Evolutionary conservation across 1,284 basidiomycete species (phyloP).

Genomic region (Trichosporon ovoides): DNA sequence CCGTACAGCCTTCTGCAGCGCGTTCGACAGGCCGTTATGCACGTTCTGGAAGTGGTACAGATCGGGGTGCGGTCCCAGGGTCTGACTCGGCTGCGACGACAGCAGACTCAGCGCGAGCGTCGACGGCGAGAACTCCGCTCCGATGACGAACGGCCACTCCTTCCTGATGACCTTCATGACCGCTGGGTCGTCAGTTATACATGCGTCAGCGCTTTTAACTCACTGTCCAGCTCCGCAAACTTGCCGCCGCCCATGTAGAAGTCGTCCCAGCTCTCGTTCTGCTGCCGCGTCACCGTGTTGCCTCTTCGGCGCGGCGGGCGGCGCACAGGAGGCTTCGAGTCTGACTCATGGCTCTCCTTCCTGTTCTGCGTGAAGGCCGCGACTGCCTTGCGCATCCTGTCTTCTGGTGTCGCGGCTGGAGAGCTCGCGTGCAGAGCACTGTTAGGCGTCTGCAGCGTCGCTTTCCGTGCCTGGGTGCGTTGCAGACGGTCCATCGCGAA

Average conservation of each 20-base stretch:
- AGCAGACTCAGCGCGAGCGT: constrained; percentile 81
- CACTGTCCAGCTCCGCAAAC: constrained; percentile 48
- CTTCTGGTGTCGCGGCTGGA: not conserved
- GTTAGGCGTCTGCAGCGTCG: constrained; percentile 22
- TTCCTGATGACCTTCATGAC: constrained; percentile 77
- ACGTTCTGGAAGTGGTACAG: constrained; percentile 37
- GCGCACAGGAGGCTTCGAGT: constrained; percentile 1
- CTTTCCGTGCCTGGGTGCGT: constrained; percentile 30
- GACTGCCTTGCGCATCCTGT: constrained; percentile 34
- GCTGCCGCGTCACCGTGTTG: constrained; percentile 12
- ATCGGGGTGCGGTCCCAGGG: constrained; percentile 29
- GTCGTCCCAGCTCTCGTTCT: constrained; percentile 27
- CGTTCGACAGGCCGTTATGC: constrained; percentile 36
- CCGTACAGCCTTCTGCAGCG: constrained; percentile 50
- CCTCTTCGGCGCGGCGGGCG: constrained; percentile 14
- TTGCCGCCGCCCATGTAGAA: constrained; percentile 30
- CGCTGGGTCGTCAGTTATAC: constrained; percentile 52
- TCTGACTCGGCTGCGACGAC: constrained; percentile 58
- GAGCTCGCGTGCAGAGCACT: too few species aligned
- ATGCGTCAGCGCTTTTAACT: constrained; percentile 14
- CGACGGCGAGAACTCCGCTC: constrained; percentile 84
- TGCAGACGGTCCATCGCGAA: constrained; percentile 40
- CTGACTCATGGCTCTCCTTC: constrained; percentile 10
- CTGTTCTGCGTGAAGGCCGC: constrained; percentile 40
- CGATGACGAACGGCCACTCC: constrained; percentile 83